A percentile compares a stretch with the other conserved stretches of the same genome.
phyloP scores from a whole-genome alignment of 2,329 filamentous ascomycete genomes.

The Bisporella sp. region DNA sequence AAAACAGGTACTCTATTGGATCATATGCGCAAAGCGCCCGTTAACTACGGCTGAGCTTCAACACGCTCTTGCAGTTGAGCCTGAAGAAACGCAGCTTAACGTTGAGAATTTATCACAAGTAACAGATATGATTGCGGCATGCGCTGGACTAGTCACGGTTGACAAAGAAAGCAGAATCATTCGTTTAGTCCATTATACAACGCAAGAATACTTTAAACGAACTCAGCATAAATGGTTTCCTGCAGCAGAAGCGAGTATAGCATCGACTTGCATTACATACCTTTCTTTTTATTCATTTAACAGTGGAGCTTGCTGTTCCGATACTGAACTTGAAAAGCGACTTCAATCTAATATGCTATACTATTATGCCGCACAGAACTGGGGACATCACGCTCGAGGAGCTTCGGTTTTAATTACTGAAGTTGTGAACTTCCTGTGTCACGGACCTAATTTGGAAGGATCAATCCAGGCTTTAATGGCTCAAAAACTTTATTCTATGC shows the following conservation, averaged over 20 bases:
- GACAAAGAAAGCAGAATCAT: slow-evolving; percentile 19
- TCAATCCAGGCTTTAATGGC: too few relatives aligned
- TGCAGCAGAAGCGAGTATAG: slow-evolving; percentile 10
- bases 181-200: slow-evolving; percentile 24
- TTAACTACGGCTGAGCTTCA: slow-evolving; percentile 31
- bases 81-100: background rate
- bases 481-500: too few relatives aligned
- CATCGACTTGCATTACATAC: slow-evolving; percentile 21
- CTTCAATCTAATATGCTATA: too few relatives aligned
- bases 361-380: too few relatives aligned
- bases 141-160: slow-evolving; percentile 20
- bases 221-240: slow-evolving; percentile 9
- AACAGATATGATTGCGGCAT: slow-evolving; percentile 8
- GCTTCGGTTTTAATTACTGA: slow-evolving; percentile 8
- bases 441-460: background rate
- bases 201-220: slow-evolving; percentile 23
- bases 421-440: slow-evolving; percentile 12
- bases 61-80: slow-evolving; percentile 31
- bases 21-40: slow-evolving; percentile 13
- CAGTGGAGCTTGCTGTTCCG: slow-evolving; percentile 13
- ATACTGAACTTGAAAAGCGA: slow-evolving; percentile 12
- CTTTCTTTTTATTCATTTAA: slow-evolving; percentile 22
- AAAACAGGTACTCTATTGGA: background rate
- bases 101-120: background rate
- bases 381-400: slow-evolving; percentile 21